Conservation (phyloP, 805 yeast genomes). For the Metschnikowia vanudenii region DNA sequence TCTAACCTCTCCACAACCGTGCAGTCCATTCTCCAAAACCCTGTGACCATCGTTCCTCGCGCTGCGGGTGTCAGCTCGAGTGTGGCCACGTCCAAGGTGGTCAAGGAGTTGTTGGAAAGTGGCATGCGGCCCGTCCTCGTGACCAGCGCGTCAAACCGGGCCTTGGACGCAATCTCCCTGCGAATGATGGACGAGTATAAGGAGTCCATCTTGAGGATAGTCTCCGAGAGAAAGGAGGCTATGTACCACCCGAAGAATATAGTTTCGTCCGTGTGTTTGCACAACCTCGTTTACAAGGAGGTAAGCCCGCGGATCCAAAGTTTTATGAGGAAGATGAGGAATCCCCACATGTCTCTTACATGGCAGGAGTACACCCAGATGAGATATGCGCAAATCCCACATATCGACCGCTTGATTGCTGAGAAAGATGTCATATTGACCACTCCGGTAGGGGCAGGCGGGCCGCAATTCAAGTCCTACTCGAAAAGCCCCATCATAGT, state of each 20-base stretch:
- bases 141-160: slow-evolving; percentile 71
- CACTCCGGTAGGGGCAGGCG: slow-evolving; percentile 70
- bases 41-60: slow-evolving; percentile 46
- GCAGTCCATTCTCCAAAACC: slow-evolving; percentile 49
- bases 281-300: slow-evolving; percentile 52
- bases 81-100: slow-evolving; percentile 38
- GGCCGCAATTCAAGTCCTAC: slow-evolving; percentile 50
- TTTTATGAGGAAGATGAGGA: slow-evolving; percentile 40
- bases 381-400: slow-evolving; percentile 39
- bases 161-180: slow-evolving; percentile 72
- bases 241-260: slow-evolving; percentile 58
- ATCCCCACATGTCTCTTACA: slow-evolving; percentile 10
- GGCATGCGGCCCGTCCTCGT: slow-evolving; percentile 61
- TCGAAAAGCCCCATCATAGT: slow-evolving; percentile 59
- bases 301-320: slow-evolving; percentile 45
- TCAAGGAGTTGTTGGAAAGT: slow-evolving; percentile 52
- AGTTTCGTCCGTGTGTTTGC: slow-evolving; percentile 57
- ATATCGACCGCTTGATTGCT: slow-evolving; percentile 46
- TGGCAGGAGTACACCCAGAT: slow-evolving; percentile 48
- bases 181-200: slow-evolving; percentile 51
- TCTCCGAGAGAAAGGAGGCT: slow-evolving; percentile 54
- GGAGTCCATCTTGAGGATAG: slow-evolving; percentile 53
- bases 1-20: slow-evolving; percentile 26
- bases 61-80: slow-evolving; percentile 42
- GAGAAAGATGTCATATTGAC: slow-evolving; percentile 58